Conservation (phyloP, 441 rosid species). For the Populus hybrid region DNA sequence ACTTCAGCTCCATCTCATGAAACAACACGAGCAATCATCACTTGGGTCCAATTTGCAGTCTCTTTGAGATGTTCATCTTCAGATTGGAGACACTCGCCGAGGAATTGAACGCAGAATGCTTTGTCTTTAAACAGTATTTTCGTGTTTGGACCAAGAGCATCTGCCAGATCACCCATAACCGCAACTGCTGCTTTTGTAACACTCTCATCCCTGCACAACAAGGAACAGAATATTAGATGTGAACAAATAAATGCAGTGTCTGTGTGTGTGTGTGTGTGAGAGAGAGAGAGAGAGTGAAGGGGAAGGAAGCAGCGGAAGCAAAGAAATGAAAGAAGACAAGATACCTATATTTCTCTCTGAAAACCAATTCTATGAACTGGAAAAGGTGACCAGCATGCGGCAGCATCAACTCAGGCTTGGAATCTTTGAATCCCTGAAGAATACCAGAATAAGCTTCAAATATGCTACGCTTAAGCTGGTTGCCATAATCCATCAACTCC, state of each 20-base stretch:
- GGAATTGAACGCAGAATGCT: constrained; percentile 54
- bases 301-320: background rate
- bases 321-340: background rate
- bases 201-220: constrained; percentile 62
- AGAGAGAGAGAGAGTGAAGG: background rate
- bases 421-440: constrained; percentile 84
- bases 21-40: constrained; percentile 78
- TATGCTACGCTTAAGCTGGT: constrained; percentile 80
- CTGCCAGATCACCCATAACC: constrained; percentile 93
- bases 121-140: constrained; percentile 63
- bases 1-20: constrained; percentile 30
- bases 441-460: constrained; percentile 94
- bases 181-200: constrained; percentile 92
- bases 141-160: constrained; percentile 70
- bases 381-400: constrained; percentile 84
- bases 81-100: constrained; percentile 70
- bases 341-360: constrained; percentile 69
- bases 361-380: constrained; percentile 75
- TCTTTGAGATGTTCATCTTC: constrained; percentile 84
- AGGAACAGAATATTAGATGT: background rate
- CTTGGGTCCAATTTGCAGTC: constrained; percentile 85
- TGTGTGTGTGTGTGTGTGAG: no score
- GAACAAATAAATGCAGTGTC: background rate
- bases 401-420: constrained; percentile 71
- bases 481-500: constrained; percentile 78